Conservation (phyloP, 108 stramenopile species). For the Discostella pseudostelligera region DNA sequence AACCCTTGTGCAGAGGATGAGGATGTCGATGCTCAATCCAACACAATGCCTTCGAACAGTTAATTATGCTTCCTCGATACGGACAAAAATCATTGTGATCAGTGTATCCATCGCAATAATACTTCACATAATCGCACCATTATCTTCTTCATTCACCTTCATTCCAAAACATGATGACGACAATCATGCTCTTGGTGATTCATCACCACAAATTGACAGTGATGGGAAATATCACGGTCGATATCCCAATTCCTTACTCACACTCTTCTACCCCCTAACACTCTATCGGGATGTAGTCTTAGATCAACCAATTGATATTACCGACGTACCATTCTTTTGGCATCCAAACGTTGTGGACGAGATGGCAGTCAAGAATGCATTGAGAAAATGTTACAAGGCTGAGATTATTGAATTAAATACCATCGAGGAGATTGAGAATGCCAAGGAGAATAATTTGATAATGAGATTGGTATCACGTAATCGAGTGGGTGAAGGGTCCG, state of each 20-base stretch:
- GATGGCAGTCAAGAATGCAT: slow-evolving; percentile 28
- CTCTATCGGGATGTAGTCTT: slow-evolving; percentile 52
- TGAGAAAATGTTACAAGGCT: slow-evolving; percentile 48
- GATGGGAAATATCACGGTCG: slow-evolving; percentile 51
- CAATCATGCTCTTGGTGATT: background rate
- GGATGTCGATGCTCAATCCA: slow-evolving; percentile 11
- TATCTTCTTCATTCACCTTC: too few relatives aligned
- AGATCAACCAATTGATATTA: slow-evolving; percentile 45
- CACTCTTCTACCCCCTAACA: slow-evolving; percentile 54
- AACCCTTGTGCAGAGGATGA: too few relatives aligned
- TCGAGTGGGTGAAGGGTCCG: slow-evolving; percentile 18
- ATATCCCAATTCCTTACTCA: slow-evolving; percentile 55
- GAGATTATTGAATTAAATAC: slow-evolving; percentile 46
- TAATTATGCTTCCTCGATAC: too few relatives aligned
- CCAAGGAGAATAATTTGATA: slow-evolving; percentile 39
- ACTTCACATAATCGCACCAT: too few relatives aligned
- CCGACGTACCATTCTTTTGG: slow-evolving; percentile 58
- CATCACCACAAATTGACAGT: slow-evolving; percentile 13
- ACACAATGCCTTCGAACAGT: slow-evolving; percentile 6
- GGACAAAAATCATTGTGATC: too few relatives aligned
- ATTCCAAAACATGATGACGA: background rate
- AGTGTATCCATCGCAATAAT: too few relatives aligned
- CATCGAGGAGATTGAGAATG: slow-evolving; percentile 35
- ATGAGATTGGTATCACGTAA: slow-evolving; percentile 19
- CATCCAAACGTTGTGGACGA: slow-evolving; percentile 42